phyloP scores from a whole-genome alignment of 2,329 filamentous ascomycete genomes.

The Ascochyta pisi region DNA sequence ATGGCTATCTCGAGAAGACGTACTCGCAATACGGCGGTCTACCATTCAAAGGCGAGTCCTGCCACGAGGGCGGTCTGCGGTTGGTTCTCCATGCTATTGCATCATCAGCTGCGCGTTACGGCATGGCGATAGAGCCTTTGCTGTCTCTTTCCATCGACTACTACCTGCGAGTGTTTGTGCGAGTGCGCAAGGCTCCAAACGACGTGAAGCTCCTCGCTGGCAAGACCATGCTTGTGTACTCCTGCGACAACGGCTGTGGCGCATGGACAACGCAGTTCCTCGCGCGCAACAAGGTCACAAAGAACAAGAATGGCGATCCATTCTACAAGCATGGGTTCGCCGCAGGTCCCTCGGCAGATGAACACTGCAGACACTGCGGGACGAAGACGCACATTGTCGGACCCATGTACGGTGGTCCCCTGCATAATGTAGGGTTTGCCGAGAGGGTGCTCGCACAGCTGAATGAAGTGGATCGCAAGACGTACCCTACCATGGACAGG shows the following conservation, averaged over 20 bases:
- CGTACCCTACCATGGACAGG: constrained; percentile 80
- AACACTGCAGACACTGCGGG: constrained; percentile 81
- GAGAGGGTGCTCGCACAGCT: constrained; percentile 77
- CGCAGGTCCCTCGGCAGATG: constrained; percentile 70
- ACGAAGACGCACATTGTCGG: constrained; percentile 86
- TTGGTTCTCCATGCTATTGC: constrained; percentile 85
- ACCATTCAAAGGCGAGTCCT: constrained; percentile 82
- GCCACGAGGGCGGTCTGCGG: constrained; percentile 87
- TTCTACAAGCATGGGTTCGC: constrained; percentile 82
- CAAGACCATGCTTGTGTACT: constrained; percentile 92
- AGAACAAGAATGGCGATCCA: constrained; percentile 70
- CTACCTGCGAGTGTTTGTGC: constrained; percentile 88
- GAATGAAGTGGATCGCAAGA: constrained; percentile 67
- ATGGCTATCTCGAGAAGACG: constrained; percentile 92
- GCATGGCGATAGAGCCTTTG: constrained; percentile 86
- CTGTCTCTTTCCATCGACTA: constrained; percentile 96
- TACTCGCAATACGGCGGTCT: constrained; percentile 93
- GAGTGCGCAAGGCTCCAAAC: constrained; percentile 77
- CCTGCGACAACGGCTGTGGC: constrained; percentile 90
- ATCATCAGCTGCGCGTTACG: constrained; percentile 81
- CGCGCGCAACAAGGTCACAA: constrained; percentile 69
- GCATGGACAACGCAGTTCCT: constrained; percentile 85
- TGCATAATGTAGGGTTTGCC: constrained; percentile 86
- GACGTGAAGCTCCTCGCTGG: constrained; percentile 90
- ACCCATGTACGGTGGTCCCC: constrained; percentile 91